Evolutionary conservation across 1,284 basidiomycete genomes (phyloP).

Genomic region (Moniliophthora roreri): DNA sequence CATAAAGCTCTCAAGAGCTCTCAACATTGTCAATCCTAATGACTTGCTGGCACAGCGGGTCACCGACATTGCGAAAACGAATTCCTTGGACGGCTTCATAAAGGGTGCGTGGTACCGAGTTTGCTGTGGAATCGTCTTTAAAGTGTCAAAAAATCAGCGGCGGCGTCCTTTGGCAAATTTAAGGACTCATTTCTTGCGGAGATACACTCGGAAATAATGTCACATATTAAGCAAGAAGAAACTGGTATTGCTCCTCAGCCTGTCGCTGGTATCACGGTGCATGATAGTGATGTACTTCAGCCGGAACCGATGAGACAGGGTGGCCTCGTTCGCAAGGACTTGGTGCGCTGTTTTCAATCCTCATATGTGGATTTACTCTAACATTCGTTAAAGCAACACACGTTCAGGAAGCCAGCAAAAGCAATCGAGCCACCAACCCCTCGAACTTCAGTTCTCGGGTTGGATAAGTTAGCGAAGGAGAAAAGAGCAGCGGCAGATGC

Average conservation of each 20-base stretch:
- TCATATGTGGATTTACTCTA: background rate
- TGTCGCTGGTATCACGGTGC: constrained; percentile 75
- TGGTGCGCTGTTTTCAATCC: constrained; percentile 44
- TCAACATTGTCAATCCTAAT: constrained; percentile 82
- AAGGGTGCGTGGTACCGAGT: constrained; percentile 34
- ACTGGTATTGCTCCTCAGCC: constrained; percentile 55
- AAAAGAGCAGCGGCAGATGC: constrained; percentile 65
- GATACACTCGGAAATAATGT: constrained; percentile 51
- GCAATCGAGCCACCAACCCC: constrained; percentile 74
- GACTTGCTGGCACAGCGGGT: constrained; percentile 79
- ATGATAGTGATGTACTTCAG: constrained; percentile 78
- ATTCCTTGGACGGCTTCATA: constrained; percentile 64
- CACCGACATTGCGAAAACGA: constrained; percentile 77
- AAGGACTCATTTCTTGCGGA: constrained; percentile 55
- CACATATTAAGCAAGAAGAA: constrained; percentile 66
- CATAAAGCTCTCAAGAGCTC: constrained; percentile 76
- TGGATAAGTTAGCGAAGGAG: constrained; percentile 86
- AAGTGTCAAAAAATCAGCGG: constrained; percentile 43
- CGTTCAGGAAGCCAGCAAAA: constrained; percentile 72
- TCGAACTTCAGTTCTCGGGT: constrained; percentile 75
- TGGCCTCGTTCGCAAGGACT: constrained; percentile 69
- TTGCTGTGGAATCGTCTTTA: background rate
- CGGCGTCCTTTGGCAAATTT: constrained; percentile 85
- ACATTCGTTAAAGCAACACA: constrained; percentile 55
- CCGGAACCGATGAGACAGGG: constrained; percentile 77